phyloP scores from a whole-genome alignment of 768 basidiomycete species.

The Lactifluus echinatus region DNA sequence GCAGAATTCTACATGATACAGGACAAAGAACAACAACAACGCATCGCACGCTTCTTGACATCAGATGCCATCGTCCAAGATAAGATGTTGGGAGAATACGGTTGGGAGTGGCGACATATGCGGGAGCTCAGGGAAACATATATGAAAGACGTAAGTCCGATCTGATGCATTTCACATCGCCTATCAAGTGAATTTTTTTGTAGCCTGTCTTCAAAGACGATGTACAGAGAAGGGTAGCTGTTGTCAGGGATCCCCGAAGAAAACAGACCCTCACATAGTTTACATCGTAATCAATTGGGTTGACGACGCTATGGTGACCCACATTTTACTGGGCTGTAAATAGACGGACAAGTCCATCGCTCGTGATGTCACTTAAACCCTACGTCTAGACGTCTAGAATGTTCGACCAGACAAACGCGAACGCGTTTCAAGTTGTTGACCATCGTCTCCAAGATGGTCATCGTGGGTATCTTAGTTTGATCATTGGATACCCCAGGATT shows the following conservation, averaged over 20 bases:
- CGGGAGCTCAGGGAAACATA: conserved; percentile 12
- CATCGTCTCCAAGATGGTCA: not conserved
- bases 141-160: conserved; percentile 13
- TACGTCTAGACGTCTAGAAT: not conserved
- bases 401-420: not conserved
- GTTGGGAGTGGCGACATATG: conserved; percentile 14
- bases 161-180: conserved; percentile 3
- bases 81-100: conserved; percentile 12
- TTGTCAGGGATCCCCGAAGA: conserved; percentile 19
- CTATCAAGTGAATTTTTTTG: not conserved
- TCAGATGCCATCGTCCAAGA: conserved; percentile 15
- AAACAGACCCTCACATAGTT: conserved; percentile 10
- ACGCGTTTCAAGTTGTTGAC: conserved; percentile 2
- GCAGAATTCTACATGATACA: conserved; percentile 11
- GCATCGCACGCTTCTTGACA: conserved; percentile 17
- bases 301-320: not conserved
- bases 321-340: not conserved
- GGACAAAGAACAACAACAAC: conserved; percentile 17
- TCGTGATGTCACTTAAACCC: not conserved
- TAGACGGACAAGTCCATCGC: not conserved
- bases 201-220: conserved; percentile 13
- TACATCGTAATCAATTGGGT: not conserved
- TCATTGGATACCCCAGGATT: not conserved
- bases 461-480: not conserved
- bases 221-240: conserved; percentile 11